Percentiles rank a stretch among this genome's conserved stretches.
Conservation (phyloP, 1,284 basidiomycete genomes). For the Hymenochaete sp. region DNA sequence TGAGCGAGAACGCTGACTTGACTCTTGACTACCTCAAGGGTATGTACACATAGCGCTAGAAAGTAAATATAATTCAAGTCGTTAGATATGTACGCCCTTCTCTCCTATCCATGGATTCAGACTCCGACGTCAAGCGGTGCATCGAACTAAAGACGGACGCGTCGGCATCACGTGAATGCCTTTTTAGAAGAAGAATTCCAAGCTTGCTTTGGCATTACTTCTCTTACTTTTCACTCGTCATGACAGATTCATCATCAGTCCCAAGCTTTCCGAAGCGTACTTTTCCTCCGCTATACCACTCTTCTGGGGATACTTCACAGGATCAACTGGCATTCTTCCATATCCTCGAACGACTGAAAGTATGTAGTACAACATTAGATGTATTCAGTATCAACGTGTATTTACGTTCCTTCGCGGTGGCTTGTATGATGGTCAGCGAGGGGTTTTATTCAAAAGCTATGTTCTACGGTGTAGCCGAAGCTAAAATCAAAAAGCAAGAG, state of each 20-base stretch:
- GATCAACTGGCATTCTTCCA: constrained; percentile 87
- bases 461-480: no score
- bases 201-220: background rate
- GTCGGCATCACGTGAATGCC: background rate
- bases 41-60: no score
- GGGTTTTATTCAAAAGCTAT: no score
- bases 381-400: background rate
- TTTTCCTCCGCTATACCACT: constrained; percentile 47
- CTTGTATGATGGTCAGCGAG: no score
- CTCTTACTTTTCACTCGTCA: no score
- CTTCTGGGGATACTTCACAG: constrained; percentile 44
- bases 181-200: background rate
- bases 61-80: no score
- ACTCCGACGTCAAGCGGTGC: background rate
- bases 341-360: constrained; percentile 81
- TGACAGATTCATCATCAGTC: background rate
- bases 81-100: no score
- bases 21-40: no score
- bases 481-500: no score
- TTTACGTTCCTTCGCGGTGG: no score
- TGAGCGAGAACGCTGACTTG: no score
- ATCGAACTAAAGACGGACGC: background rate
- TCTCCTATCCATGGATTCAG: no score
- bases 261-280: constrained; percentile 25
- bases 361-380: constrained; percentile 23